These are phyloP conservation scores for Neonectria hederae DNA, from an alignment of 2,329 filamentous ascomycete genomes.

Conservation along the genomic window DNA sequence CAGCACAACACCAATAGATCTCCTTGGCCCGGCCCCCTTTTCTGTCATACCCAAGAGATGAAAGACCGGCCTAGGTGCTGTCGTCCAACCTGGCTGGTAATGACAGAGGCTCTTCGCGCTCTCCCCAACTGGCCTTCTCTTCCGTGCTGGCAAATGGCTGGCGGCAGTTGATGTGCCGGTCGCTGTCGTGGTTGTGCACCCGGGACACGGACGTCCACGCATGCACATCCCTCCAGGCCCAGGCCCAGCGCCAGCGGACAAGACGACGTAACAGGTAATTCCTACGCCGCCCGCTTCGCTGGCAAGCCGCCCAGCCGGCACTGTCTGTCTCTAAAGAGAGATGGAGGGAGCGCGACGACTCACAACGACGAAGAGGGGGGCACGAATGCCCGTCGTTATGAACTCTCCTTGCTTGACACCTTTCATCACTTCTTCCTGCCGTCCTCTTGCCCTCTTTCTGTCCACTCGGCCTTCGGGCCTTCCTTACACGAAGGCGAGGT, in stretches of 20 bases:
- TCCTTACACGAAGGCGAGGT: conserved; percentile 6
- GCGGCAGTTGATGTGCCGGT: conserved; percentile 23
- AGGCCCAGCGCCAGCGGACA: conserved; percentile 2
- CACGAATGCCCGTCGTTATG: background rate
- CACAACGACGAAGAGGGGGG: background rate
- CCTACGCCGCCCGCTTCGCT: conserved; percentile 18
- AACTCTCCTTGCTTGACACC: background rate
- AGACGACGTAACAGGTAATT: conserved; percentile 1
- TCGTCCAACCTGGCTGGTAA: conserved; percentile 7
- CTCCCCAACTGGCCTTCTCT: conserved; percentile 13
- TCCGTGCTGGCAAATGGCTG: conserved; percentile 25
- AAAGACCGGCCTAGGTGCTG: conserved; percentile 25
- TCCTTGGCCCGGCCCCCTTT: conserved; percentile 22
- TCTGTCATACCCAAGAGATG: conserved; percentile 19
- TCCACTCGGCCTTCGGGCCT: conserved; percentile 1
- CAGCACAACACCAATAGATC: conserved; percentile 13
- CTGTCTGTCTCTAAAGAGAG: conserved; percentile 17
- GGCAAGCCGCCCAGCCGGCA: conserved; percentile 20
- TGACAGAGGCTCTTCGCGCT: conserved; percentile 20
- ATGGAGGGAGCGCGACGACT: background rate
- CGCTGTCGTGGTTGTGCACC: conserved; percentile 16
- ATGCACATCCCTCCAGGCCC: conserved; percentile 12
- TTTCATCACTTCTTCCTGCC: background rate
- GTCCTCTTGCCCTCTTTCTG: background rate
- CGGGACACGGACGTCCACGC: conserved; percentile 28